Percentiles rank a stretch among this genome's conserved stretches.
phyloP scores from a whole-genome alignment of 768 basidiomycete species.

The Lactarius deliciosus region DNA sequence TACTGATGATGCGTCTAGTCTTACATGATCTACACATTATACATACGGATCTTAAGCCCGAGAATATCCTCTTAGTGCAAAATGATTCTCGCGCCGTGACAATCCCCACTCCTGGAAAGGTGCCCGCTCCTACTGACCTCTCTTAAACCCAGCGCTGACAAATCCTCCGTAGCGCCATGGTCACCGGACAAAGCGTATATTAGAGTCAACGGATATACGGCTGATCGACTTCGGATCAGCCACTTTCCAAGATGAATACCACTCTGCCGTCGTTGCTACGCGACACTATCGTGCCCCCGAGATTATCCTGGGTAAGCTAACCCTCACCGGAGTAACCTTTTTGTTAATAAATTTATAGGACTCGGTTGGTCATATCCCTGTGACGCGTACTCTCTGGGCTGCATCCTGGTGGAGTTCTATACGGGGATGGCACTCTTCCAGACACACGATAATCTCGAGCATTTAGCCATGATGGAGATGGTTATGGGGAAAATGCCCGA shows the following conservation, averaged over 20 bases:
- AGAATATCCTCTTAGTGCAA: conserved; percentile 93
- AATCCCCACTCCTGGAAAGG: conserved; percentile 67
- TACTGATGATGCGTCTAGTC: conserved; percentile 51
- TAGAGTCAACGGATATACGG: conserved; percentile 87
- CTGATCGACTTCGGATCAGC: conserved; percentile 99
- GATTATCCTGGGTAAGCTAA: conserved; percentile 84
- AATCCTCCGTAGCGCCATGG: conserved; percentile 39
- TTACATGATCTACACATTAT: conserved; percentile 87
- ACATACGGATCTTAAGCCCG: conserved; percentile 98
- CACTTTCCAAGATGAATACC: conserved; percentile 97
- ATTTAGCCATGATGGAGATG: conserved; percentile 99
- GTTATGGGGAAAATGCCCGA: conserved; percentile 99
- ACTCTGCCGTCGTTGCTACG: conserved; percentile 96
- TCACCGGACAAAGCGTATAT: conserved; percentile 69
- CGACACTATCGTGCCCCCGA: conserved; percentile 98
- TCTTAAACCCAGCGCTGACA: background rate
- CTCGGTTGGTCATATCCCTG: conserved; percentile 98
- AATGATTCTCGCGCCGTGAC: conserved; percentile 69
- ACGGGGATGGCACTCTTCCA: conserved; percentile 99
- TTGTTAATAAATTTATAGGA: conserved; percentile 47
- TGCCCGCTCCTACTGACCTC: conserved; percentile 32
- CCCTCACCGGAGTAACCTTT: background rate
- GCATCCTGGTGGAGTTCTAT: conserved; percentile 97
- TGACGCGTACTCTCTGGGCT: conserved; percentile 97
- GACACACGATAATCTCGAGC: conserved; percentile 98